These are phyloP conservation scores for Naganishia kalamii DNA, from an alignment of 768 basidiomycete genomes.

Conservation along the genomic window DNA sequence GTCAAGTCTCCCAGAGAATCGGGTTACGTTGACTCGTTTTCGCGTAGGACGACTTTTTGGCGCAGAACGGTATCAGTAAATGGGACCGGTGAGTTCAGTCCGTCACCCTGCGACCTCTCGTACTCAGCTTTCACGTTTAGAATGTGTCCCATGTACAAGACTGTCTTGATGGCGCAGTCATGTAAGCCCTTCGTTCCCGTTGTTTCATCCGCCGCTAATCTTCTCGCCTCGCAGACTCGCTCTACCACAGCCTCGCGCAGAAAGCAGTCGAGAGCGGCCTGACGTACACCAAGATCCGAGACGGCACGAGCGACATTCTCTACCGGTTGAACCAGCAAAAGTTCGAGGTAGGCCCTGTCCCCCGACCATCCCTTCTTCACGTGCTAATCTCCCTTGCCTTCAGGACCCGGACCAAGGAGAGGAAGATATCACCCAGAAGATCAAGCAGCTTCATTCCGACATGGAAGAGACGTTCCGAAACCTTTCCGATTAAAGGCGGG, in stretches of 20 bases:
- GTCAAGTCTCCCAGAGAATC: background rate
- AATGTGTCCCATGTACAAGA: conserved; percentile 99
- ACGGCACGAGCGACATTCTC: conserved; percentile 76
- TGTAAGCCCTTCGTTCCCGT: conserved; percentile 39
- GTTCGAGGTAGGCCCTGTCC: conserved; percentile 69
- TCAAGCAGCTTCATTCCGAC: conserved; percentile 72
- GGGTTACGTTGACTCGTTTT: background rate
- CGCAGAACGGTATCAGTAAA: conserved; percentile 83
- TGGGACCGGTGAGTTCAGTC: conserved; percentile 59
- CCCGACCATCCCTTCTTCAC: background rate
- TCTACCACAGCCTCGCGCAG: conserved; percentile 69
- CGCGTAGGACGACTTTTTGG: conserved; percentile 68
- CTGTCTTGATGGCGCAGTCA: conserved; percentile 70
- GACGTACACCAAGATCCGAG: conserved; percentile 69
- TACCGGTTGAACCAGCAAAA: conserved; percentile 99
- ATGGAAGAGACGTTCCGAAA: conserved; percentile 76
- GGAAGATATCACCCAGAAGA: conserved; percentile 70
- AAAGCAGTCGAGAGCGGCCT: conserved; percentile 72
- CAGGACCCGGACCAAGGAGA: conserved; percentile 82
- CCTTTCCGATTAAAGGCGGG: background rate
- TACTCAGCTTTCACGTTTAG: conserved; percentile 35
- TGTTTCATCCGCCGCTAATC: background rate
- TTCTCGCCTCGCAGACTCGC: background rate
- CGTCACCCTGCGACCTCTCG: background rate
- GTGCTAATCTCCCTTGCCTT: conserved; percentile 11